Evolutionary conservation across 2,329 filamentous ascomycete genomes (phyloP).

Genomic region (Verticillium isaacii): DNA sequence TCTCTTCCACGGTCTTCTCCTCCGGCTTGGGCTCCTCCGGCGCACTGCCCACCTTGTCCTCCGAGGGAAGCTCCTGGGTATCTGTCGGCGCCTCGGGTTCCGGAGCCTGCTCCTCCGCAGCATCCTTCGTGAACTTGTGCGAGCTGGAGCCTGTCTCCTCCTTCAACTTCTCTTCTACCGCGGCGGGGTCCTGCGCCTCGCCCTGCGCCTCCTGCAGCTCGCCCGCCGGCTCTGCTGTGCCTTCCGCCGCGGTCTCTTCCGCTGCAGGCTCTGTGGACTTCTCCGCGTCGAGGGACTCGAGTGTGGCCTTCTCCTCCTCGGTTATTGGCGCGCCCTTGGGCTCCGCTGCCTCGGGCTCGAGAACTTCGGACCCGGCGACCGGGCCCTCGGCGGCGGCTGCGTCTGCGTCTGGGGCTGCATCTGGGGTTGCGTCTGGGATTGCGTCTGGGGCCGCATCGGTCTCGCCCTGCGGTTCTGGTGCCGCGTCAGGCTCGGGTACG

Average conservation of each 20-base stretch:
- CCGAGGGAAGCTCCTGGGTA: neutral
- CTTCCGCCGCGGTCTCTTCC: conserved; percentile 8
- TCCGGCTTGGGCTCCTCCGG: conserved; percentile 13
- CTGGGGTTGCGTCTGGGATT: too few relatives aligned
- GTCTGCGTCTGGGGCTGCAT: neutral
- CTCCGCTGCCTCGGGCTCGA: neutral
- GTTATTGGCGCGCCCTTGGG: neutral
- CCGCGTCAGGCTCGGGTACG: conserved; percentile 4
- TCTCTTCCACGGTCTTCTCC: conserved; percentile 1
- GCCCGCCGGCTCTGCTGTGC: conserved; percentile 9
- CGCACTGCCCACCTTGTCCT: conserved; percentile 7
- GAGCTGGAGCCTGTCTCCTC: conserved; percentile 5
- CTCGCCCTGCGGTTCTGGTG: neutral
- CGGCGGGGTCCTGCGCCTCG: conserved; percentile 12
- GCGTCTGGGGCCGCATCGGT: neutral
- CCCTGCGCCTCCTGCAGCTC: conserved; percentile 5
- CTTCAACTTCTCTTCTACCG: conserved; percentile 13
- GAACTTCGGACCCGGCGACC: neutral
- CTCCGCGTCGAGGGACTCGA: neutral
- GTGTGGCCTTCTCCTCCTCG: neutral
- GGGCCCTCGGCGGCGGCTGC: neutral
- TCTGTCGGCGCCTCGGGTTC: conserved; percentile 15
- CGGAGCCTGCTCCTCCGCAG: conserved; percentile 14
- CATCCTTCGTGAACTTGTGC: conserved; percentile 19
- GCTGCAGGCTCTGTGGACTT: neutral